A percentile compares a stretch with the other conserved stretches of the same genome.
phyloP scores from a whole-genome alignment of 305 asterid species.

The Ajuga reptans region DNA sequence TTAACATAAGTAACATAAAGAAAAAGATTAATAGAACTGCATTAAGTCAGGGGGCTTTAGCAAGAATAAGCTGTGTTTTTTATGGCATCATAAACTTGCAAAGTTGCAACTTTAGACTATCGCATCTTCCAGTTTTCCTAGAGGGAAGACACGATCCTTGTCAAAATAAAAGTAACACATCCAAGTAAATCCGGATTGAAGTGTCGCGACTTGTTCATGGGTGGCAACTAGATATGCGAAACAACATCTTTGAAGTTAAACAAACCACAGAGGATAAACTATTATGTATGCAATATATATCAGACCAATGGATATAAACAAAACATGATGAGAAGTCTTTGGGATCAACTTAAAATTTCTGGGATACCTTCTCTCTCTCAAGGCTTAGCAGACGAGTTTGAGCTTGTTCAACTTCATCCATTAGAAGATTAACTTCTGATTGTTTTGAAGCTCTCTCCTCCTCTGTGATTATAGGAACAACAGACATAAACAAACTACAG shows the following conservation, averaged over 20 bases:
- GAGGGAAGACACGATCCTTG: not conserved
- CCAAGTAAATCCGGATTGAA: not conserved
- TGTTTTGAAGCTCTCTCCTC: conserved; percentile 90
- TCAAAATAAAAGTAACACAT: not conserved
- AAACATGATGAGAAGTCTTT: conserved; percentile 14
- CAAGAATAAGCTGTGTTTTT: not conserved
- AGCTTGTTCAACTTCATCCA: conserved; percentile 99
- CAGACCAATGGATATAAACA: conserved; percentile 1
- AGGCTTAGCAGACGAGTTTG: conserved; percentile 92
- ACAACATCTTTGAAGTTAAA: conserved; percentile 5
- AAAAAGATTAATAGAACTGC: not conserved
- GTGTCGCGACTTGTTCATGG: not conserved
- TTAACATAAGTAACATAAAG: not conserved
- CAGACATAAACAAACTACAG: conserved; percentile 15
- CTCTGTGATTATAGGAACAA: conserved; percentile 42
- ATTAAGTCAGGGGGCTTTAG: not conserved
- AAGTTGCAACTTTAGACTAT: not conserved
- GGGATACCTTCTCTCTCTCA: conserved; percentile 90
- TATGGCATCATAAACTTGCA: not conserved
- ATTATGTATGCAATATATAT: not conserved
- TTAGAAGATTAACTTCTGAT: conserved; percentile 83
- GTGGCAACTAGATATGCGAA: not conserved
- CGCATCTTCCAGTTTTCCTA: not conserved
- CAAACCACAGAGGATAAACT: not conserved
- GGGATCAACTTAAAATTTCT: conserved; percentile 16